Conservation (phyloP, 768 basidiomycete genomes). For the Tulasnella sp. region DNA sequence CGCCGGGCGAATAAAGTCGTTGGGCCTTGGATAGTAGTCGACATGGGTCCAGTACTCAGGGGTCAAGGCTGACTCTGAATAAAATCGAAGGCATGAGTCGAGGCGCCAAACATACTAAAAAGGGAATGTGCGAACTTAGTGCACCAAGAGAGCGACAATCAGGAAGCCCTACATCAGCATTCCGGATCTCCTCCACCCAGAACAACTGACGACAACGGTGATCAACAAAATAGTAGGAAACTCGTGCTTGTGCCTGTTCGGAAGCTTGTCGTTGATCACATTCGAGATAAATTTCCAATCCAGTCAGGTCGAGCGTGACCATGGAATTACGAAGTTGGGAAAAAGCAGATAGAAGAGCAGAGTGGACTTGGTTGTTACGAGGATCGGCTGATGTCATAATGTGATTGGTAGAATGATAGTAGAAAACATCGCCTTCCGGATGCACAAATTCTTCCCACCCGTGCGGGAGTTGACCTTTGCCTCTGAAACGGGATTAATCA, state of each 20-base stretch:
- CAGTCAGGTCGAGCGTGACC: neutral
- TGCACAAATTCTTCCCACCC: neutral
- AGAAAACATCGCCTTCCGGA: neutral
- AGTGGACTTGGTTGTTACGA: too few species aligned
- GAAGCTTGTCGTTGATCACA: neutral
- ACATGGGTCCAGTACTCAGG: slow-evolving; percentile 4
- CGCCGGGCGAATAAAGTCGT: neutral
- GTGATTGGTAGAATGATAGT: neutral
- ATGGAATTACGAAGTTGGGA: neutral
- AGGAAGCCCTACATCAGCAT: neutral
- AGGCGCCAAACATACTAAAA: neutral
- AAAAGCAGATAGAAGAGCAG: neutral
- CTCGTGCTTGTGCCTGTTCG: neutral
- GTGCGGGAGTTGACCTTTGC: neutral
- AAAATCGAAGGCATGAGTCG: neutral
- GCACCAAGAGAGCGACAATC: neutral
- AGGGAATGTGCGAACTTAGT: neutral
- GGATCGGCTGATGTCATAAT: neutral
- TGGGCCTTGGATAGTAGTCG: neutral
- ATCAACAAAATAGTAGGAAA: neutral
- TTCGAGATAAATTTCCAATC: neutral
- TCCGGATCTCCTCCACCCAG: neutral
- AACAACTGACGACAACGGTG: neutral
- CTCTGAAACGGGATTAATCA: too few species aligned
- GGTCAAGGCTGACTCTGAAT: neutral